Evolutionary conservation across 495 filamentous ascomycete species (phyloP).

Genomic region (Cairneyella variabilis): DNA sequence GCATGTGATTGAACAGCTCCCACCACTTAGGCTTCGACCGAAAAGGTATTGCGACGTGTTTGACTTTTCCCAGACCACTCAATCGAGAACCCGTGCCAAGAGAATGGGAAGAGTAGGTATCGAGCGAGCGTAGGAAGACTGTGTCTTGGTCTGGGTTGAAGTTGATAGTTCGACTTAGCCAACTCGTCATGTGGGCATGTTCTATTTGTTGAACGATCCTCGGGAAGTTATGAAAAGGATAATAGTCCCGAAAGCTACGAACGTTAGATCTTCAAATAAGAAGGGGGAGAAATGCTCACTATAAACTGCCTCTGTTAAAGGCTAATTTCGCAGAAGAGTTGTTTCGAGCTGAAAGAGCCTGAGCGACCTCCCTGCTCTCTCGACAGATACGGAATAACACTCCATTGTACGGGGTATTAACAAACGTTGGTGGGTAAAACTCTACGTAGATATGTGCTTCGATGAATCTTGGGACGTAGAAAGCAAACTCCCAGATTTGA

Average conservation of each 20-base stretch:
- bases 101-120: not conserved
- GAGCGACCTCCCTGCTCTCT: constrained; percentile 3
- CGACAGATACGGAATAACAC: not conserved
- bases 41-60: constrained; percentile 1
- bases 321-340: not conserved
- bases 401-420: not conserved
- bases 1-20: not conserved
- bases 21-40: too few relatives aligned
- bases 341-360: not conserved
- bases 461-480: not conserved
- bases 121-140: constrained; percentile 5
- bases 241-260: too few relatives aligned
- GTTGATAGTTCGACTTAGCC: not conserved
- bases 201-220: too few relatives aligned
- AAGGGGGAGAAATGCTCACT: too few relatives aligned
- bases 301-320: too few relatives aligned
- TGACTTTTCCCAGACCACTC: not conserved
- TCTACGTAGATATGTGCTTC: constrained; percentile 1
- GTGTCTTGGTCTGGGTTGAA: constrained; percentile 1
- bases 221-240: too few relatives aligned
- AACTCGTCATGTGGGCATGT: too few relatives aligned
- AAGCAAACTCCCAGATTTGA: constrained; percentile 2
- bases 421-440: not conserved
- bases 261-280: too few relatives aligned
- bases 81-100: not conserved